Conservation (phyloP, 345 rosid species). For the Erucastrum elatum region DNA sequence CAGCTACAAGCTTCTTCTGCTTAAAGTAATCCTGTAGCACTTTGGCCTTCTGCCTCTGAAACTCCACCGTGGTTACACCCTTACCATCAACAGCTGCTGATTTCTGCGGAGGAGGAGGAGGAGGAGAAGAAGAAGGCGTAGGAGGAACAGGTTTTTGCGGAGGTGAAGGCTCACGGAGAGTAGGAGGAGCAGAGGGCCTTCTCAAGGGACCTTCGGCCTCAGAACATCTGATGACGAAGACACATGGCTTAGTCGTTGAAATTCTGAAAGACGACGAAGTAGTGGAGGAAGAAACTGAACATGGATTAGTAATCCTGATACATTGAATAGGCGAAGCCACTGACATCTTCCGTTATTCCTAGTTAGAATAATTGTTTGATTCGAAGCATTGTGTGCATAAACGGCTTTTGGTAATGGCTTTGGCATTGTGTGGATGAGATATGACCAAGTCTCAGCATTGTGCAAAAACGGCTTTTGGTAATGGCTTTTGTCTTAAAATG, state of each 20-base stretch:
- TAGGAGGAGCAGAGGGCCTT: slow-evolving; percentile 76
- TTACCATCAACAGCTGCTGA: slow-evolving; percentile 38
- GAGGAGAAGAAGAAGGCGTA: slow-evolving; percentile 41
- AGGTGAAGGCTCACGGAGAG: slow-evolving; percentile 49
- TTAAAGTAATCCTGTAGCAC: slow-evolving; percentile 87
- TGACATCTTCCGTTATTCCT: slow-evolving; percentile 47
- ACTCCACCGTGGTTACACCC: slow-evolving; percentile 63
- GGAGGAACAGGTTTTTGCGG: slow-evolving; percentile 51
- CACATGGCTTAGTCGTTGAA: slow-evolving; percentile 45
- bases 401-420: background rate
- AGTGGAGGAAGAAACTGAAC: slow-evolving; percentile 39
- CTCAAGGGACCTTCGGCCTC: slow-evolving; percentile 86
- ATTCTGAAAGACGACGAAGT: slow-evolving; percentile 47
- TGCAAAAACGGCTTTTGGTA: slow-evolving; percentile 11
- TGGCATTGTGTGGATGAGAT: slow-evolving; percentile 40
- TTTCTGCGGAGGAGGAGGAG: slow-evolving; percentile 31
- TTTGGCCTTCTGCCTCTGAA: slow-evolving; percentile 88
- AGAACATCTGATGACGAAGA: slow-evolving; percentile 60
- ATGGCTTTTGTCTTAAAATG: slow-evolving; percentile 6
- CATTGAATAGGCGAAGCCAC: slow-evolving; percentile 64
- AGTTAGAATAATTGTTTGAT: background rate
- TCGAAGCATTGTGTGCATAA: background rate
- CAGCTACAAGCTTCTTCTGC: slow-evolving; percentile 82
- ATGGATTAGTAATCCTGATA: slow-evolving; percentile 59
- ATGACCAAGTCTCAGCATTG: slow-evolving; percentile 40